Percentiles rank a stretch among this genome's conserved stretches.
These are phyloP conservation scores for Pittosporum tobira DNA, from an alignment of 129 eudicot genomes.

Conservation along the genomic window DNA sequence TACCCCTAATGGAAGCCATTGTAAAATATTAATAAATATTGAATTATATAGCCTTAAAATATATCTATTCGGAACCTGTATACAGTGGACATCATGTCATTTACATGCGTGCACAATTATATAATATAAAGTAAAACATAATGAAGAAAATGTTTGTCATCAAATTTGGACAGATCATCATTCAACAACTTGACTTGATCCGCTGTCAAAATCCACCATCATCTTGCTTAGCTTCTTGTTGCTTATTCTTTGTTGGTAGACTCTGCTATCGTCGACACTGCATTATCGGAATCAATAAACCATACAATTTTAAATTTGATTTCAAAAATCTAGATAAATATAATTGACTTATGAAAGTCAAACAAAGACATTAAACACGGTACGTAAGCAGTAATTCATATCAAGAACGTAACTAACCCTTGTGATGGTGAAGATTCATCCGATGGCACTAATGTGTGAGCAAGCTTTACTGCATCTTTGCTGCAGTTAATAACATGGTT, in stretches of 20 bases:
- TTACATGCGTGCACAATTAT: not conserved
- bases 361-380: no score
- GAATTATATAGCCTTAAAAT: not conserved
- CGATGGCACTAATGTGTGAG: conserved; percentile 45
- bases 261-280: conserved; percentile 39
- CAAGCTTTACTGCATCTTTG: conserved; percentile 57
- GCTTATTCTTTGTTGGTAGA: conserved; percentile 49
- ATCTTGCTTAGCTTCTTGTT: conserved; percentile 65
- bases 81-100: conserved; percentile 1
- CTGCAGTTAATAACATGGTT: conserved; percentile 54
- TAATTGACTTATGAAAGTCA: no score
- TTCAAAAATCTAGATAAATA: no score
- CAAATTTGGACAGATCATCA: not conserved
- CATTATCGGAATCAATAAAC: conserved; percentile 2
- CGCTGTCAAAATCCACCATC: conserved; percentile 52
- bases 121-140: not conserved
- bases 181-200: not conserved
- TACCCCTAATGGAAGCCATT: not conserved
- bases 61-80: not conserved
- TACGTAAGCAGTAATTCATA: not conserved
- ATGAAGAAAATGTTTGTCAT: not conserved
- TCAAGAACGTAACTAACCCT: conserved; percentile 27
- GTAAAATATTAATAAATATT: not conserved
- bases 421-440: conserved; percentile 40
- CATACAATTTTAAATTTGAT: not conserved